Evolutionary conservation across 202 grass and related monocot genomes (phyloP), one percentile per base, ranked within the genome.

Genomic region (Zoysia matrella): DNA sequence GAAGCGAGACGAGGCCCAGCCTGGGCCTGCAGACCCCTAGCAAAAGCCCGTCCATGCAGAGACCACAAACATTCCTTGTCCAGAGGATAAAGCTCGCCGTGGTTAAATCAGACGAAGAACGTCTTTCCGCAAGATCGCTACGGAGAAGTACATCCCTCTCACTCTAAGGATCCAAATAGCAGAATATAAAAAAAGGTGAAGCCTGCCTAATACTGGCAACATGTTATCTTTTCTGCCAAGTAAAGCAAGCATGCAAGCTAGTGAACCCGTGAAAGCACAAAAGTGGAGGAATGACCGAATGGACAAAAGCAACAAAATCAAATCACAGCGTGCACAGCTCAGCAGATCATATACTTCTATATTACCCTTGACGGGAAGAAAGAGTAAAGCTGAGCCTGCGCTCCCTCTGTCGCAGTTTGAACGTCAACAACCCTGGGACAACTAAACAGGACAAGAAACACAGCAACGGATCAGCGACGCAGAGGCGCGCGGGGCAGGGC

Each of bases 61-160:
- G 58, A 36, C 8, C 16, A 5, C 47, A 62, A 72, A 22, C 82
- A 50, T 78, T 66, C 82, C 53, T 82, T 65, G 16, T n/a, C 44
- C 51, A 81, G 60, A 80, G 72, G 6, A 30, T 75, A 82, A 78
- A 80, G 69, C 22, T 30, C 22, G 5, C 8, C 75, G 74, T 30
- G 82, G 90, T 83, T 81, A 77, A 91, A 84, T 81, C 89, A 92
- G 70, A 14, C 68, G 66, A 74, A 61, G 86, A 81, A 52, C 52
- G 58, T 53, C 81, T 85, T 30, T 30, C 49, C 69, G 30, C 58
- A 7, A 30, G 22, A 30, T 30, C 22, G 22, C 22, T 30, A 30
- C 22, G 22, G 22, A 30, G 22, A 30, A 30, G 22, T 30, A 30
- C 22, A 30, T 30, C 22, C 22, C 22, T 30, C 22, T 30, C 22